These are phyloP conservation scores for Malus orientalis DNA, from an alignment of 306 rosid species.

Conservation along the genomic window DNA sequence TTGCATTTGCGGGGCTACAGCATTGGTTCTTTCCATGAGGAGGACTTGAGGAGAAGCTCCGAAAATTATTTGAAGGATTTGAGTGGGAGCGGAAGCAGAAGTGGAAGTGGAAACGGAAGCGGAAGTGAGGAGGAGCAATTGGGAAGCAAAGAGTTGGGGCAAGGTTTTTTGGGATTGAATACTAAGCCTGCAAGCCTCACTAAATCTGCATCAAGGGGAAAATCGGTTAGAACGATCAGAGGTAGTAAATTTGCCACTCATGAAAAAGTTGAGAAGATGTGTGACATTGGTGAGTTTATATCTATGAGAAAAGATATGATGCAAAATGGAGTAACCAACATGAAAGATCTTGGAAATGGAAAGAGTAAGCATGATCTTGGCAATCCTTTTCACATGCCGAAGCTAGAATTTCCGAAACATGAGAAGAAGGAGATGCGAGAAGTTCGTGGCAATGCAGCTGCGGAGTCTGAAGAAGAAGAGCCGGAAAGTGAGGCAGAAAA, in stretches of 20 bases:
- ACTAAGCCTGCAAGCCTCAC: constrained; percentile 21
- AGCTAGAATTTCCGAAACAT: constrained; percentile 21
- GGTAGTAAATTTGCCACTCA: constrained; percentile 27
- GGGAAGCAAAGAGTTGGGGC: constrained; percentile 22
- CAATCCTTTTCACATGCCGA: constrained; percentile 18
- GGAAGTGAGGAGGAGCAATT: constrained; percentile 19
- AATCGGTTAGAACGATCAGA: constrained; percentile 83
- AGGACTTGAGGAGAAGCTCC: constrained; percentile 15
- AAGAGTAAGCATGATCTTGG: constrained; percentile 23
- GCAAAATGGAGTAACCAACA: constrained; percentile 23
- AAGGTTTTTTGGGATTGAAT: constrained; percentile 22
- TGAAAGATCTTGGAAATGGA: constrained; percentile 8
- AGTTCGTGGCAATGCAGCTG: constrained; percentile 19
- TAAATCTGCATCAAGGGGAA: constrained; percentile 52
- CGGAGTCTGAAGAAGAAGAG: constrained; percentile 19
- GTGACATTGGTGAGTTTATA: constrained; percentile 19
- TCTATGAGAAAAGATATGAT: constrained; percentile 35
- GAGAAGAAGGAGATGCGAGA: constrained; percentile 24
- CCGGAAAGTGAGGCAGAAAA: constrained; percentile 29
- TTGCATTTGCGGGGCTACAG: constrained; percentile 38
- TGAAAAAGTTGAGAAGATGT: constrained; percentile 31
- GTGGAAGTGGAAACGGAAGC: neutral
- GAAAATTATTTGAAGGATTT: constrained; percentile 27
- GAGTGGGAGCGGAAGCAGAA: constrained; percentile 13
- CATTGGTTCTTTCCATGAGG: constrained; percentile 26